Evolutionary conservation across 129 eudicot species (phyloP), one percentile per base, ranked within the genome.

Genomic region (Centaurea solstitialis): DNA sequence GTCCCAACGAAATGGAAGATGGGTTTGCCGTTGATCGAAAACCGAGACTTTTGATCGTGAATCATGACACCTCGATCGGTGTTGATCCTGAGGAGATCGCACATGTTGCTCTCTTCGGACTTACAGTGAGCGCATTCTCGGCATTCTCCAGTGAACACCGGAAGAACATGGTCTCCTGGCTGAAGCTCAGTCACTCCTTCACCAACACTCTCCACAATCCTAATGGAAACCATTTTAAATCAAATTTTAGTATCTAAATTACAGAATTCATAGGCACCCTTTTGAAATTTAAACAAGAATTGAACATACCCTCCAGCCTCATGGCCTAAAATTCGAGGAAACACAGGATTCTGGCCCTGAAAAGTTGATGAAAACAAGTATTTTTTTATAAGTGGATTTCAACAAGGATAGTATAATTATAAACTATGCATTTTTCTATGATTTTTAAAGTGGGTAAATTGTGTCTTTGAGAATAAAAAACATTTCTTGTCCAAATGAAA

Each of bases 231-330:
- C 13, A 70, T 3, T n/a, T 57, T n/a, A 22, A 17, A 57, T 7
- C 30, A 26, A 26, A 26, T n/a, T 26, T 26, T 26, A 26, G 30
- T 26, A 57, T 66, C 39, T 24, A 40, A 11, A 24, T 57, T 13
- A 13, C 1, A 23, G 0, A 69, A 9, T 7, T 74, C 10, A 57
- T 3, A 47, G 30, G 30, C 0, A 47, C 45, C 47, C 37, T 24
- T 28, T 38, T 15, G 1, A 78, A n/a, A 0, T 20, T n/a, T 26
- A 17, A 68, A 23, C 37, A 59, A 82, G 17, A 41, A 57, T 5
- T 24, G 1, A 22, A 80, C 90, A 68, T 90, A 94, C 98, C 98
- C 97, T 84, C 93, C 96, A 39, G 97, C 98, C 45, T 94, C 98
- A 38, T 93, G 98, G 9, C 98, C 98, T 8, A 91, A 76, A 68